These are phyloP conservation scores for Tulasnella sp. DNA, from an alignment of 768 basidiomycete genomes.

Conservation along the genomic window DNA sequence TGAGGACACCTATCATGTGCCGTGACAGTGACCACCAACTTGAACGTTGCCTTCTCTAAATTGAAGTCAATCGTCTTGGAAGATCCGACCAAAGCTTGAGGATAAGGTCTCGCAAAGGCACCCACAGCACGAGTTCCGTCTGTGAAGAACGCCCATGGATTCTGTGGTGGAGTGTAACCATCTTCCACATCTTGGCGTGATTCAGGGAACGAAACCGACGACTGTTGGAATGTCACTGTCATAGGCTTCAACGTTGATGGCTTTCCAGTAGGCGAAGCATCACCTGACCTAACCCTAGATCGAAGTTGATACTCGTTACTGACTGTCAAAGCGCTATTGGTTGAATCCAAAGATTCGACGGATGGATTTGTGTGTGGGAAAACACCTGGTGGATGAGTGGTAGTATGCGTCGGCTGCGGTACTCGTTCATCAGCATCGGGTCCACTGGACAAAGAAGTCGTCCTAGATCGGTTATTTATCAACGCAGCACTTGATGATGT, in stretches of 20 bases:
- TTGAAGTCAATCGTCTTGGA: slow-evolving; percentile 62
- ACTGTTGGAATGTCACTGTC: too few relatives aligned
- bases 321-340: slow-evolving; percentile 5
- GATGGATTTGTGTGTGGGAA: too few relatives aligned
- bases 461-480: neutral
- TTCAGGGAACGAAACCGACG: slow-evolving; percentile 4
- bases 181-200: neutral
- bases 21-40: slow-evolving; percentile 49
- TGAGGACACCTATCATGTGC: slow-evolving; percentile 41
- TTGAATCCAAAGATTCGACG: slow-evolving; percentile 5
- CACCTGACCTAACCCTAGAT: slow-evolving; percentile 7
- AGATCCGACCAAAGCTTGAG: slow-evolving; percentile 56
- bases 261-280: neutral
- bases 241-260: neutral
- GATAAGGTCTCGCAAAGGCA: slow-evolving; percentile 79
- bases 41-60: slow-evolving; percentile 54
- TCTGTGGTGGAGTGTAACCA: slow-evolving; percentile 4
- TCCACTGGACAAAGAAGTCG: slow-evolving; percentile 10
- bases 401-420: neutral
- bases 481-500: slow-evolving; percentile 14
- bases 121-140: slow-evolving; percentile 74
- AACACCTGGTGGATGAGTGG: neutral
- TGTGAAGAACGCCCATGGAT: slow-evolving; percentile 55
- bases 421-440: neutral
- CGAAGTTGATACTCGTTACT: slow-evolving; percentile 11